Conservation (phyloP, 2,329 filamentous ascomycete species). For the Monosporascus sp. region DNA sequence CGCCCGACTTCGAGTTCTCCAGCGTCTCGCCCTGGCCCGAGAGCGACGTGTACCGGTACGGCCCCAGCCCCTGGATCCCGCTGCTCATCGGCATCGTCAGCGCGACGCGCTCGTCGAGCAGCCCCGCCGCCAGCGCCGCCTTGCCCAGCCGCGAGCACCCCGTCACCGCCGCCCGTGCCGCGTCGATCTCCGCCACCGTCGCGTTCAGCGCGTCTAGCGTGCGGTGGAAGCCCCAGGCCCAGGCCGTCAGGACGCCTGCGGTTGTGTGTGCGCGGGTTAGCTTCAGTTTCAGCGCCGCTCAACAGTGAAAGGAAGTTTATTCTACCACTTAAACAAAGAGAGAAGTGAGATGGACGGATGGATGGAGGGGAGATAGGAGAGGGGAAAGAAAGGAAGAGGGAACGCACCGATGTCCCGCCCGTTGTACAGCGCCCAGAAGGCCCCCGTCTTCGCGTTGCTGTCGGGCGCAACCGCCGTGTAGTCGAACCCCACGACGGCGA, state of each 20-base stretch:
- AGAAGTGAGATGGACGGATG: background rate
- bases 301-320: too few species aligned
- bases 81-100: constrained; percentile 52
- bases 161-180: constrained; percentile 39
- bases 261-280: background rate
- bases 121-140: constrained; percentile 46
- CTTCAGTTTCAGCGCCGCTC: too few species aligned
- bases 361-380: background rate
- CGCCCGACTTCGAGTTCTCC: constrained; percentile 45
- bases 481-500: constrained; percentile 45
- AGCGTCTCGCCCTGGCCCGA: constrained; percentile 41
- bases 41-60: constrained; percentile 43
- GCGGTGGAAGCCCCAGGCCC: constrained; percentile 51
- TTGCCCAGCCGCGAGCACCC: constrained; percentile 52
- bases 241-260: constrained; percentile 45
- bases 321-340: background rate
- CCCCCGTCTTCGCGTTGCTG: constrained; percentile 43
- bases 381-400: background rate
- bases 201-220: constrained; percentile 46
- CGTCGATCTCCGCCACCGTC: constrained; percentile 41
- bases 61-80: constrained; percentile 50
- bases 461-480: constrained; percentile 43
- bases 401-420: constrained; percentile 41
- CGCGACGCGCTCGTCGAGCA: constrained; percentile 46
- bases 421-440: constrained; percentile 44